phyloP scores from a whole-genome alignment of 2,329 filamentous ascomycete genomes.

The Atkinsonella hypoxylon region DNA sequence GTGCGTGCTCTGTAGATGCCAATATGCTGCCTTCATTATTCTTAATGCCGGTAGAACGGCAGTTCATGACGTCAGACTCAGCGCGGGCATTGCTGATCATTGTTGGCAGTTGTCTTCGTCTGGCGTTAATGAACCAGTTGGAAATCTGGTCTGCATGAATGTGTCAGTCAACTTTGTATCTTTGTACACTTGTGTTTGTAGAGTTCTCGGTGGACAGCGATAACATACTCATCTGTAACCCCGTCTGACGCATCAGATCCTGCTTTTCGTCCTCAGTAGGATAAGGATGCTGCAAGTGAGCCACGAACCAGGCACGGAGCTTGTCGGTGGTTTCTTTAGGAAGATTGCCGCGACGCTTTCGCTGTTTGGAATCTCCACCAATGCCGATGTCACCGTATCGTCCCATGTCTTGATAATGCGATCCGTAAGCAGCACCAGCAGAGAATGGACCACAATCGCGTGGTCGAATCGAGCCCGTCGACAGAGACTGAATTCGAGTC shows the following conservation, averaged over 20 bases:
- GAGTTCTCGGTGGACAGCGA: background rate
- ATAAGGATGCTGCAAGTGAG: slow-evolving; percentile 71
- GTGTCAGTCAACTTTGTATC: background rate
- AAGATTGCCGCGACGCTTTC: slow-evolving; percentile 67
- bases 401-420: slow-evolving; percentile 31
- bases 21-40: slow-evolving; percentile 25
- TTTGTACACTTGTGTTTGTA: background rate
- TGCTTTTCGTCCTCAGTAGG: slow-evolving; percentile 83
- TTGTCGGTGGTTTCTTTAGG: slow-evolving; percentile 84
- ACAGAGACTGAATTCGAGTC: slow-evolving; percentile 32
- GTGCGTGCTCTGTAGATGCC: slow-evolving; percentile 23
- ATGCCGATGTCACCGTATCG: slow-evolving; percentile 27
- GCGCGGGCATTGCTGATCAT: slow-evolving; percentile 45
- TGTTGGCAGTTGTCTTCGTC: slow-evolving; percentile 50
- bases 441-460: slow-evolving; percentile 34
- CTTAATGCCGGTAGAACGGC: slow-evolving; percentile 11
- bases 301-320: slow-evolving; percentile 66
- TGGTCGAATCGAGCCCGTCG: slow-evolving; percentile 29
- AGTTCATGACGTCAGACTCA: slow-evolving; percentile 36
- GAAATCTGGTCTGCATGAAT: slow-evolving; percentile 49
- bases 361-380: slow-evolving; percentile 34
- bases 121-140: slow-evolving; percentile 74
- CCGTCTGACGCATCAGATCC: slow-evolving; percentile 63
- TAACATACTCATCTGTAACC: slow-evolving; percentile 63
- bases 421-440: slow-evolving; percentile 23